Evolutionary conservation across 768 basidiomycete genomes (phyloP).

Genomic region (Mycena floridula): DNA sequence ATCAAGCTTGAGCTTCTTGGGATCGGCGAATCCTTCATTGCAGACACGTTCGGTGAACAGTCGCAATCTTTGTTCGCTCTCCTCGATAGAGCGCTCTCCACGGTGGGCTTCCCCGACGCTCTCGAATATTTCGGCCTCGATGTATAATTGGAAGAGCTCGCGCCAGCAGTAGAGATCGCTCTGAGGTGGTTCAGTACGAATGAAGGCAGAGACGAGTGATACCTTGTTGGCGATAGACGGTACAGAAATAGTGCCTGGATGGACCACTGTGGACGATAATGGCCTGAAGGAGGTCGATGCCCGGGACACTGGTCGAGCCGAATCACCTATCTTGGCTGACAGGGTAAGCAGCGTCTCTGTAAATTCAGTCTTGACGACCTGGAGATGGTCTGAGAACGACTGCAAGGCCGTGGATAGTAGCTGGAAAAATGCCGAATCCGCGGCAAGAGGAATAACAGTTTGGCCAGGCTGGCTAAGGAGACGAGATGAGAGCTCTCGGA

Average conservation of each 20-base stretch:
- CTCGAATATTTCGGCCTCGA: slow-evolving; percentile 85
- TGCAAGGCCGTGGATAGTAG: slow-evolving; percentile 59
- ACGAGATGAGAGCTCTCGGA: too few relatives aligned
- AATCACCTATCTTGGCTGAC: slow-evolving; percentile 30
- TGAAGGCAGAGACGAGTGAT: too few relatives aligned
- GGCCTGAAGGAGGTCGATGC: slow-evolving; percentile 33
- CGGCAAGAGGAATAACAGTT: slow-evolving; percentile 76
- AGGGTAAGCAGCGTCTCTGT: slow-evolving; percentile 30
- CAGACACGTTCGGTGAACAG: slow-evolving; percentile 57
- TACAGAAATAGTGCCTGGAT: slow-evolving; percentile 29
- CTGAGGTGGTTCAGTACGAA: slow-evolving; percentile 27
- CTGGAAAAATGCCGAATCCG: slow-evolving; percentile 77
- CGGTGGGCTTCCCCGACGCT: slow-evolving; percentile 52
- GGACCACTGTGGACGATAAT: slow-evolving; percentile 38
- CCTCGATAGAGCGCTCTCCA: slow-evolving; percentile 65
- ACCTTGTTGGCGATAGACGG: slow-evolving; percentile 12
- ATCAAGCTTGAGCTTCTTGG: slow-evolving; percentile 47
- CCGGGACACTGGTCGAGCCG: slow-evolving; percentile 38
- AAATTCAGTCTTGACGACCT: slow-evolving; percentile 45
- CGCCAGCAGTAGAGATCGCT: slow-evolving; percentile 85
- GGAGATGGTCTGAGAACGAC: slow-evolving; percentile 44
- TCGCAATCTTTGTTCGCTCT: slow-evolving; percentile 60
- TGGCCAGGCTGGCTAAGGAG: too few relatives aligned
- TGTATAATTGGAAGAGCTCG: slow-evolving; percentile 82
- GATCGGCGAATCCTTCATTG: slow-evolving; percentile 47